Conservation (phyloP, 352 stramenopile species). For the Globisporangium heterothallicum region DNA sequence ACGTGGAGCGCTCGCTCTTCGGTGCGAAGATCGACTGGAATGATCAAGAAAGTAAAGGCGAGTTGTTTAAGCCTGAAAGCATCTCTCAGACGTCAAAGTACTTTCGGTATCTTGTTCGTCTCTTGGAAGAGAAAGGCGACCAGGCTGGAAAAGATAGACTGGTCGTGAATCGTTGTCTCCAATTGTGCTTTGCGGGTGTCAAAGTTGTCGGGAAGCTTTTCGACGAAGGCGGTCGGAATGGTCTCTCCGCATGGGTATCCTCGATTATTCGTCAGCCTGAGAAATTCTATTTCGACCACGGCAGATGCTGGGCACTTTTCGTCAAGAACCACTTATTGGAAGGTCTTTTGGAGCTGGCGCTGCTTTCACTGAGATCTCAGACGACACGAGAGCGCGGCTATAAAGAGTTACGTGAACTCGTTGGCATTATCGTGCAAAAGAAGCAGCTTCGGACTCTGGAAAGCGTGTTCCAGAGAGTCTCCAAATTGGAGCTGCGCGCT, state of each 20-base stretch:
- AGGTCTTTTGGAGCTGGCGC: slow-evolving; percentile 46
- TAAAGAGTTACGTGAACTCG: slow-evolving; percentile 35
- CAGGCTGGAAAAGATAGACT: slow-evolving; percentile 35
- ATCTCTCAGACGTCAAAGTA: slow-evolving; percentile 57
- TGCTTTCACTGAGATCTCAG: slow-evolving; percentile 30
- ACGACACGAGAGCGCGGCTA: slow-evolving; percentile 18
- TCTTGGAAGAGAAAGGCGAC: slow-evolving; percentile 45
- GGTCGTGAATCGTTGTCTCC: slow-evolving; percentile 59
- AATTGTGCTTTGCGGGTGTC: slow-evolving; percentile 48
- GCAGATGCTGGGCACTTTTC: slow-evolving; percentile 56
- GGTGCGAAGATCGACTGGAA: slow-evolving; percentile 40
- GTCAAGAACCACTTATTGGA: slow-evolving; percentile 32
- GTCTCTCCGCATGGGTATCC: slow-evolving; percentile 34
- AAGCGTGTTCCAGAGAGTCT: slow-evolving; percentile 32
- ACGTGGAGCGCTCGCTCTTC: slow-evolving; percentile 76
- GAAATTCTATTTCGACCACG: slow-evolving; percentile 44
- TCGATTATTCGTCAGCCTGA: slow-evolving; percentile 40
- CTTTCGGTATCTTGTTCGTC: slow-evolving; percentile 59
- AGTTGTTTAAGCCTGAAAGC: slow-evolving; percentile 32
- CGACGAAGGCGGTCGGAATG: slow-evolving; percentile 22
- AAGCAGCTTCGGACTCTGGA: slow-evolving; percentile 37
- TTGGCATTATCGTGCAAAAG: slow-evolving; percentile 36
- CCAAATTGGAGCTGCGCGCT: slow-evolving; percentile 17
- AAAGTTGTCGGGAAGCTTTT: slow-evolving; percentile 53
- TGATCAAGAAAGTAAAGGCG: slow-evolving; percentile 22